phyloP scores from a whole-genome alignment of 192 early-diverging fungal genomes.

The Gonapodya sp. region DNA sequence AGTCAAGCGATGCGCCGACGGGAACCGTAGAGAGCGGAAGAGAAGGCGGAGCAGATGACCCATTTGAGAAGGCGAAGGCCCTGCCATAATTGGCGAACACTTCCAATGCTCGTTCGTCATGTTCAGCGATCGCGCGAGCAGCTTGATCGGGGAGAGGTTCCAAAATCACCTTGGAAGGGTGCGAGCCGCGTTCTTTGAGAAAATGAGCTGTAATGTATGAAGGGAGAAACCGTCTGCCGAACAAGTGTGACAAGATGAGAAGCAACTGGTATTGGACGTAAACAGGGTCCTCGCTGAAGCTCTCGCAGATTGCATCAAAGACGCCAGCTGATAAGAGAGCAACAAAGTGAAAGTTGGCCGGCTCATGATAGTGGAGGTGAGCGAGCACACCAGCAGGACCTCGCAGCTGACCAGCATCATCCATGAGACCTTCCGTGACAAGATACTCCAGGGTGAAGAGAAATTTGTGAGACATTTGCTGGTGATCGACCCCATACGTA shows the following conservation, averaged over 20 bases:
- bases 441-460: conserved; percentile 36
- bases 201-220: neutral
- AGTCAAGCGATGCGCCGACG: neutral
- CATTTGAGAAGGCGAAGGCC: neutral
- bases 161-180: conserved; percentile 22
- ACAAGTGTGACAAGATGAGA: conserved; percentile 8
- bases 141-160: conserved; percentile 14
- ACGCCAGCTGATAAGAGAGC: conserved; percentile 27
- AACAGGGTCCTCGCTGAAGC: neutral
- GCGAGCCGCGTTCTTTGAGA: neutral
- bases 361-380: conserved; percentile 28
- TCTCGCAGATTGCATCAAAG: conserved; percentile 12
- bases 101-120: conserved; percentile 12
- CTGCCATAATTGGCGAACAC: neutral
- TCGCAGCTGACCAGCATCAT: conserved; percentile 11
- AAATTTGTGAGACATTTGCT: conserved; percentile 28
- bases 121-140: conserved; percentile 14
- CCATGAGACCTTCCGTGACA: conserved; percentile 18
- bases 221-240: conserved; percentile 8
- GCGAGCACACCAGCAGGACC: conserved; percentile 18
- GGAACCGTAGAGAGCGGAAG: neutral
- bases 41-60: neutral
- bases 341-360: conserved; percentile 28
- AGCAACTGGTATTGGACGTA: neutral
- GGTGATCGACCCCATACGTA: conserved; percentile 19